These are phyloP conservation scores for Wickerhamomyces rabaulensis DNA, from an alignment of 805 yeast genomes.

Conservation along the genomic window DNA sequence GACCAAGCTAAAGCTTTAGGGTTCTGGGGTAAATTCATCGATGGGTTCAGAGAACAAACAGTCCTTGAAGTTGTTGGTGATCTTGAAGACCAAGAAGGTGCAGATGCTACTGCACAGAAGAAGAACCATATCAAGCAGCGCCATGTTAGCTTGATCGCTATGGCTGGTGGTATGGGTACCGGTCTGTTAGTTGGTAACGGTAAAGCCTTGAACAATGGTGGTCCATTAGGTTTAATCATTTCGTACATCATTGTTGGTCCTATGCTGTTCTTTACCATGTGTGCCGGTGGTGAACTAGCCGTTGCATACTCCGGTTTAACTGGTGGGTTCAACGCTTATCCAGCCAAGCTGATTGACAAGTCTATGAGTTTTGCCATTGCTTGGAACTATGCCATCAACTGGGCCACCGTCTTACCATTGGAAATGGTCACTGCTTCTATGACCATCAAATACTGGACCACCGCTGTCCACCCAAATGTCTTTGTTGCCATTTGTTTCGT, in stretches of 20 bases:
- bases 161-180: constrained; percentile 75
- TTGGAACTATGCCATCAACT: constrained; percentile 51
- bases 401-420: constrained; percentile 50
- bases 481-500: constrained; percentile 53
- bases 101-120: not conserved
- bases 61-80: not conserved
- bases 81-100: constrained; percentile 3
- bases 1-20: not conserved
- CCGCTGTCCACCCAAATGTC: constrained; percentile 42
- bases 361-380: constrained; percentile 61
- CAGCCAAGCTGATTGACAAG: constrained; percentile 37
- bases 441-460: constrained; percentile 43
- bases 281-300: constrained; percentile 52
- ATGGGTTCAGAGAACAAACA: constrained; percentile 21
- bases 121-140: constrained; percentile 9
- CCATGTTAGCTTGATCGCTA: constrained; percentile 47
- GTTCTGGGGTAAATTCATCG: constrained; percentile 25
- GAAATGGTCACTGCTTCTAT: constrained; percentile 53
- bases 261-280: constrained; percentile 55
- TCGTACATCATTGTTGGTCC: constrained; percentile 58
- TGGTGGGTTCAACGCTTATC: constrained; percentile 36
- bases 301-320: constrained; percentile 33
- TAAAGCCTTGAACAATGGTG: constrained; percentile 49
- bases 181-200: constrained; percentile 73
- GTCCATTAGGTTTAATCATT: constrained; percentile 58